Evolutionary conservation across 2,329 filamentous ascomycete species (phyloP), one percentile per base, ranked within the genome.

Genomic region (Diaporthe helianthi): DNA sequence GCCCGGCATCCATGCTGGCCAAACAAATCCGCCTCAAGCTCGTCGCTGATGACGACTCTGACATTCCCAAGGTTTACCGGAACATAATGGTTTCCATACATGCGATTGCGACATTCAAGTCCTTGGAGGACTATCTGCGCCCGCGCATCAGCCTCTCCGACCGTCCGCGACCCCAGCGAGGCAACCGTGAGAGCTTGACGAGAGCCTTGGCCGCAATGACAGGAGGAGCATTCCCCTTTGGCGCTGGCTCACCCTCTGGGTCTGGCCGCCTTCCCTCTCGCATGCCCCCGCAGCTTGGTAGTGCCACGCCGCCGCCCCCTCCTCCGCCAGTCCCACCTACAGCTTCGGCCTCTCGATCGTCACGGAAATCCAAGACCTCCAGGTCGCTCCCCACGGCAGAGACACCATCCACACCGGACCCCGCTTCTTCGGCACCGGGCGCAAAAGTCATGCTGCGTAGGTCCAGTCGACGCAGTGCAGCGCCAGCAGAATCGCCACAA

Each of bases 41-140:
- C 41, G 88, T 94, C 46, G 95, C 96, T 1, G 94, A 97, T 73
- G 94, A 97, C 1, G 91, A 94, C 55, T 95, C 94, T 0, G 93
- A 96, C 60, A 96, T 99, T 70, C 96, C 96, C 22, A 87, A 90
- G 44, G 86, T 91, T 0, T 98, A 97, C 77, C 89, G 93, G 26
- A 97, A 95, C 74, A 97, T 99, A 72, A 98, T 98, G 92, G 96
- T 99, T 1, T 97, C 94, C 0, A 99, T 99, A 69, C 96, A 99
- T 78, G 96, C 96, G 19, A 98, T 99, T 76, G 95, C 96, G 2
- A 98, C 94, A 0, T 98, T 99, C 83, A 98, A 98, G 79, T 93
- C 95, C 0, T 83, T 99, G 29, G 96, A 98, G 77, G 96, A 99
- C 78, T 99, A 98, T 78, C 85, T 99, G 52, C 90, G 96, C 46